A percentile compares a stretch with the other conserved stretches of the same genome.
These are phyloP conservation scores for Ophiostoma ulmi DNA, from an alignment of 2,329 filamentous ascomycete species.

Conservation along the genomic window DNA sequence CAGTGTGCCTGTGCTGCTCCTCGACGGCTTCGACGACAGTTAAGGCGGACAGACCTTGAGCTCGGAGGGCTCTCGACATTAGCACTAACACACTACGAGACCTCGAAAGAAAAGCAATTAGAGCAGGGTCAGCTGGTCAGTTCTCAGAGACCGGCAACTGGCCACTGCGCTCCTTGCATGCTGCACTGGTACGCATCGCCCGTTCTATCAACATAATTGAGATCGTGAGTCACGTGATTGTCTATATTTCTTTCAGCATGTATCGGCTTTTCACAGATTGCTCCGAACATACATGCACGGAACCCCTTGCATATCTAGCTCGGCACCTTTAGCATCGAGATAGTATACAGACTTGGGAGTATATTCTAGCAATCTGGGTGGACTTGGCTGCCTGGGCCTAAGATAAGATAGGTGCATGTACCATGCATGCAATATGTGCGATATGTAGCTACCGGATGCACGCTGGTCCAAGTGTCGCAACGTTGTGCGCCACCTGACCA, in stretches of 20 bases:
- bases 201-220: neutral
- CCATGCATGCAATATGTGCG: neutral
- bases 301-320: slow-evolving; percentile 7
- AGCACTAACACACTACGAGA: neutral
- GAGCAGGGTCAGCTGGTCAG: neutral
- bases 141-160: neutral
- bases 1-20: no score
- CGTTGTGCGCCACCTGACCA: slow-evolving; percentile 1
- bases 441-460: slow-evolving; percentile 6
- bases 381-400: neutral
- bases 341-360: neutral
- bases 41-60: neutral
- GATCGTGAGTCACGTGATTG: neutral
- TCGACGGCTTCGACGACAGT: no score
- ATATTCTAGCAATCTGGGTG: neutral
- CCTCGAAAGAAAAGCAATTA: neutral
- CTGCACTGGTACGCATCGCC: neutral
- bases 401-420: neutral
- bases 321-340: neutral
- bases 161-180: neutral
- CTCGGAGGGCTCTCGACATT: neutral
- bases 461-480: slow-evolving; percentile 2
- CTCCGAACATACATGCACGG: neutral
- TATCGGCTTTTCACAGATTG: neutral
- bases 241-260: neutral